Evolutionary conservation across 148 eudicot genomes (phyloP).

Genomic region (Chenopodium quinoa): DNA sequence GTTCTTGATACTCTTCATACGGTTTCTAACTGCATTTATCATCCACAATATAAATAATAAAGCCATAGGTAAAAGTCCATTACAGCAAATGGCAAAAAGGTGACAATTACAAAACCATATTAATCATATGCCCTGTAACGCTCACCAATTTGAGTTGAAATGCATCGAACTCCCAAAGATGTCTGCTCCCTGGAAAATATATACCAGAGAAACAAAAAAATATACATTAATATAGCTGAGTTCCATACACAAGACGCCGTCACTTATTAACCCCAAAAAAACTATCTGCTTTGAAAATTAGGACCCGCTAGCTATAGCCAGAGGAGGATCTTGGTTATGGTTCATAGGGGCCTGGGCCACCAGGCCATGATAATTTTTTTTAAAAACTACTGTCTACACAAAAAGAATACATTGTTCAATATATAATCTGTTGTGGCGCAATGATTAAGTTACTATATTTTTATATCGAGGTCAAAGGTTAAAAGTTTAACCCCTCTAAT

Average conservation of each 20-base stretch:
- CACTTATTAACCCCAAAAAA: not conserved
- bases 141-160: slow-evolving; percentile 90
- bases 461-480: too few species aligned
- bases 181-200: slow-evolving; percentile 63
- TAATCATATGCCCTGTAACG: not conserved
- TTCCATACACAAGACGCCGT: not conserved
- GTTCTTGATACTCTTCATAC: slow-evolving; percentile 96
- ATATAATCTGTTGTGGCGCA: too few species aligned
- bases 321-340: too few species aligned
- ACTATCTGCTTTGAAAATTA: not conserved
- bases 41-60: not conserved
- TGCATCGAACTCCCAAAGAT: slow-evolving; percentile 61
- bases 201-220: not conserved
- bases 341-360: too few species aligned
- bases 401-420: too few species aligned
- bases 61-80: not conserved
- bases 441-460: too few species aligned
- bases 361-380: too few species aligned
- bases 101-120: not conserved
- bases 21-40: slow-evolving; percentile 70
- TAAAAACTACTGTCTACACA: too few species aligned
- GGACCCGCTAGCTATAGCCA: not conserved
- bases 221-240: not conserved
- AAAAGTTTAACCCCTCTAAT: too few species aligned
- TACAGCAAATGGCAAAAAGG: not conserved